Base-by-base conservation (phyloP, 2,329 filamentous ascomycete genomes). In the Fusarium duplospermum region DNA sequence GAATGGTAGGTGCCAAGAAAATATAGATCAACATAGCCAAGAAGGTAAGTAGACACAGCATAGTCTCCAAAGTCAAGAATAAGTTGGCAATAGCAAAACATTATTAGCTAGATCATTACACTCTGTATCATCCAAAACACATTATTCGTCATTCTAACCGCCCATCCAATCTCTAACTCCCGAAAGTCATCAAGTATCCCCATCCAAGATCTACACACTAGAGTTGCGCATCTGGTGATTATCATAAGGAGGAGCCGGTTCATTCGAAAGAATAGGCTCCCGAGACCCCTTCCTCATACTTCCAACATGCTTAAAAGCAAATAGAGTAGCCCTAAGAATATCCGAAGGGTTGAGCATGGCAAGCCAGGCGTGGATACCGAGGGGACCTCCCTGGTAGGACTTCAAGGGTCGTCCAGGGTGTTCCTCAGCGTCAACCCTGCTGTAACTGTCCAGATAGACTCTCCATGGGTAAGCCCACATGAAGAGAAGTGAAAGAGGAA, bases 401-500 rank as follows among this genome's bases (percentile, higher is more conserved):
- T 22, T 50, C 18, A 60, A 36, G 0, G 31, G 72, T 4, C 20
- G 42, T 16, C 40, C 29, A 5, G 35, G 60, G 18, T 70, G 61
- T 4, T 74, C 61, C 36, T 59, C 35, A 3, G 71, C 74, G 9
- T 22, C 62, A 14, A 65, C 71, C 0, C 57, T 64, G 10, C 71
- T 61, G n/a, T 72, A 27, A 0, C 36, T 50, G 18, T 68, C 33
- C 24, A 35, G 62, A 10, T 77, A 77, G 2, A 72, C 66, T n/a
- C 63, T 64, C 75, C 75, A 76, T 13, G 75, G 67, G 29, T 73
- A 77, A 2, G 71, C 75, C 3, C 47, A 69, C 10, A 61, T 52
- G n/a, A 77, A 77, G 56, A 76, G 71, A 0, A 77, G 36, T 0
- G 75, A 58, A 6, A 77, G 7, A 2, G 75, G 75, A 16, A 77